phyloP scores from a whole-genome alignment of 768 basidiomycete species.

The Russula ochroleuca region DNA sequence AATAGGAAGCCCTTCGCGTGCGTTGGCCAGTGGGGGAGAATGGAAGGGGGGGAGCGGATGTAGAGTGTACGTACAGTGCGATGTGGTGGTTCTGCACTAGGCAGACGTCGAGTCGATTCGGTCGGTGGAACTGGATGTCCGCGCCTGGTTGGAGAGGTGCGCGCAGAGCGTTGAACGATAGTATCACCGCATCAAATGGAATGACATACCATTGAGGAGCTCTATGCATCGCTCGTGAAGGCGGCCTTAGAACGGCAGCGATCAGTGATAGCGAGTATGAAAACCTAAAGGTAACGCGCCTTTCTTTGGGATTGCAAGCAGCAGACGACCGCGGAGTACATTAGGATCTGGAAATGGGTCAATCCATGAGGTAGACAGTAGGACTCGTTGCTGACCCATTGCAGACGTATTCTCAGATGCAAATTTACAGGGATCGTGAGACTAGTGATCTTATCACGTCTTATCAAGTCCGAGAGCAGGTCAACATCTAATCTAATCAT shows the following conservation, averaged over 20 bases:
- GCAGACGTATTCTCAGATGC: not conserved
- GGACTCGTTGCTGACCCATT: slow-evolving; percentile 8
- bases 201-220: slow-evolving; percentile 64
- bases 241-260: slow-evolving; percentile 49
- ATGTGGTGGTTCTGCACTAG: slow-evolving; percentile 92
- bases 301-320: slow-evolving; percentile 98
- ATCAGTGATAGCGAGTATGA: not conserved
- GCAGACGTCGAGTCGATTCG: slow-evolving; percentile 85
- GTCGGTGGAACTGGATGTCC: slow-evolving; percentile 90
- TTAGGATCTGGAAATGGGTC: slow-evolving; percentile 52
- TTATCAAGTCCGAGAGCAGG: not conserved
- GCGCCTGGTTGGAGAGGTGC: slow-evolving; percentile 52
- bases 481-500: not conserved
- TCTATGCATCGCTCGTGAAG: slow-evolving; percentile 87
- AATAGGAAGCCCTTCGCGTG: not conserved
- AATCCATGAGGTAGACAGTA: too few species aligned
- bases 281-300: slow-evolving; percentile 42
- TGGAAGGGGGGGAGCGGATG: not conserved
- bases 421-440: not conserved
- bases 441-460: not conserved
- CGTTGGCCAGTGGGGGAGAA: not conserved
- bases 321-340: slow-evolving; percentile 72
- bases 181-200: not conserved
- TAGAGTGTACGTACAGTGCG: slow-evolving; percentile 64
- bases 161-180: not conserved